phyloP scores from a whole-genome alignment of 768 basidiomycete species.

The Ramaria rubella region DNA sequence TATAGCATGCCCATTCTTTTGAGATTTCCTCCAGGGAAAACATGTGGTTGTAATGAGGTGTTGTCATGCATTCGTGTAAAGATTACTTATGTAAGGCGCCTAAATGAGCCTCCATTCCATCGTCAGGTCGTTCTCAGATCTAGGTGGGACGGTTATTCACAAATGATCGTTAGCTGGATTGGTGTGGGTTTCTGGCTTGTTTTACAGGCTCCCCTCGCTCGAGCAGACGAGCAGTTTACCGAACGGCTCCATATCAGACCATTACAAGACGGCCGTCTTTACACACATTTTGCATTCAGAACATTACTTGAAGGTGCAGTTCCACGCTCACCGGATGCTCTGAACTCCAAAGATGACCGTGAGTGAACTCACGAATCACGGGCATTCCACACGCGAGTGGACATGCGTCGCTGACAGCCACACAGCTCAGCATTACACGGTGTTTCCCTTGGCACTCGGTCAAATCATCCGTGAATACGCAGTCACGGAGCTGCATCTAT shows the following conservation, averaged over 20 bases:
- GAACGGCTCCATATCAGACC: constrained; percentile 53
- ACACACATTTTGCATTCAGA: constrained; percentile 73
- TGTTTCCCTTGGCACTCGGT: constrained; percentile 83
- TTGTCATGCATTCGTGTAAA: too few relatives aligned
- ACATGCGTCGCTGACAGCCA: constrained; percentile 7
- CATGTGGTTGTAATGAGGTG: too few relatives aligned
- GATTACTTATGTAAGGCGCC: too few relatives aligned
- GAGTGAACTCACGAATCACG: constrained; percentile 26
- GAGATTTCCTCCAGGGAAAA: too few relatives aligned
- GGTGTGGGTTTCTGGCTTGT: background rate
- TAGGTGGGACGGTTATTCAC: too few relatives aligned
- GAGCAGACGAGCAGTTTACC: constrained; percentile 30
- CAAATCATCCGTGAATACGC: constrained; percentile 82
- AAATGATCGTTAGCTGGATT: too few relatives aligned
- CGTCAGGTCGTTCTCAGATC: too few relatives aligned
- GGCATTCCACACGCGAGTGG: background rate
- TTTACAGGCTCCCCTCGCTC: background rate
- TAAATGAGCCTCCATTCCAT: too few relatives aligned
- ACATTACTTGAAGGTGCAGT: constrained; percentile 48
- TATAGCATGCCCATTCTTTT: too few relatives aligned
- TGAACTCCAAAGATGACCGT: constrained; percentile 41
- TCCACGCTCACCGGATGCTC: constrained; percentile 49
- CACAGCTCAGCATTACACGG: constrained; percentile 74
- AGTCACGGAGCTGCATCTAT: constrained; percentile 82
- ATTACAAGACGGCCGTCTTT: constrained; percentile 77